These are phyloP conservation scores for Phaeosphaeria sp. DNA, from an alignment of 2,329 filamentous ascomycete species.

Conservation along the genomic window DNA sequence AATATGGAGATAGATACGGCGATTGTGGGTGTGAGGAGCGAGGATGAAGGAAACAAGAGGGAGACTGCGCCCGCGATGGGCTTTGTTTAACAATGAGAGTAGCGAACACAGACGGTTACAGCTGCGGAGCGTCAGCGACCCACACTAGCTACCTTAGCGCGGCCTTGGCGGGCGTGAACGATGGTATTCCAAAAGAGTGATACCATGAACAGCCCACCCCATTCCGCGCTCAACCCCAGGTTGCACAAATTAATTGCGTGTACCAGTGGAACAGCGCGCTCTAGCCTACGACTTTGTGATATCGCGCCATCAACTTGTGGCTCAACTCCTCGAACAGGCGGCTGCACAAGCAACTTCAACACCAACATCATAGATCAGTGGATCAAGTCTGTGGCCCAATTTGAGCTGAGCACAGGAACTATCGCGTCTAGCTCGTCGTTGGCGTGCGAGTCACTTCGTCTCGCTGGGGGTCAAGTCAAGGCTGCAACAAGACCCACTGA, in stretches of 20 bases:
- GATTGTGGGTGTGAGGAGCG: slow-evolving; percentile 29
- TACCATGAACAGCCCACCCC: not conserved
- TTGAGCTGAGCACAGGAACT: not conserved
- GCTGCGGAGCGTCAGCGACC: slow-evolving; percentile 22
- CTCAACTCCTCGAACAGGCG: too few relatives aligned
- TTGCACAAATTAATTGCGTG: not conserved
- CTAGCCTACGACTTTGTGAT: not conserved
- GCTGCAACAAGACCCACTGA: slow-evolving; percentile 1
- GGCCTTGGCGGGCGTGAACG: slow-evolving; percentile 8
- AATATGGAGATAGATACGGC: slow-evolving; percentile 26
- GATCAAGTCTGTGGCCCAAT: not conserved
- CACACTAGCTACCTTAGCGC: slow-evolving; percentile 11
- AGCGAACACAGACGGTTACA: not conserved
- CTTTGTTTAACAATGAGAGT: slow-evolving; percentile 6
- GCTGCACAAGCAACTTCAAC: not conserved
- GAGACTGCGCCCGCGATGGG: slow-evolving; percentile 12
- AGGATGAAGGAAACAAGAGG: slow-evolving; percentile 26
- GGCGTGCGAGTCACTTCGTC: not conserved
- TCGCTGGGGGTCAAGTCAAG: not conserved
- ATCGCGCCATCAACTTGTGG: too few relatives aligned
- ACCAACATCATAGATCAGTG: not conserved
- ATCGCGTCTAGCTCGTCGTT: not conserved
- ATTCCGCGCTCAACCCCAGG: not conserved
- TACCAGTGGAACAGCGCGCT: not conserved
- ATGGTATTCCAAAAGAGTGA: slow-evolving; percentile 11